Base-by-base conservation (phyloP, 1,139 yeast genomes). In the Zhuliangozyma parablackwelliae region DNA sequence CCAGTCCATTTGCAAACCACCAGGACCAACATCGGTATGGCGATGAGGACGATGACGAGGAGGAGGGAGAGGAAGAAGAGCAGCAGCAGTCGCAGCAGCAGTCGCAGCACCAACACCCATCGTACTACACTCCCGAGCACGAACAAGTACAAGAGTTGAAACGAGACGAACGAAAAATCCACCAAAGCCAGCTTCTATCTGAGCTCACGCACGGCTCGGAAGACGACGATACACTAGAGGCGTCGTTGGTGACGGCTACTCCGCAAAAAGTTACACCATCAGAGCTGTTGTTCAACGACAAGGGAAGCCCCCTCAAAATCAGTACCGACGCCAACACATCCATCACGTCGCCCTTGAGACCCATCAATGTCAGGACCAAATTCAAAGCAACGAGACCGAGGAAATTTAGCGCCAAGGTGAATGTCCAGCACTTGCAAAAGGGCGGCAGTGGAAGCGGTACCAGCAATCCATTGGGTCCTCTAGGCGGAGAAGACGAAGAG, bases 381-480 rank as follows among this genome's bases (percentile, higher is more conserved):
- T 69, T 70, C 47, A 69, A 68, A 42, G 72, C 73, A 4, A 65
- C 78, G 23, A 61, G 84, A 42, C 65, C 67, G 2, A 55, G 75
- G 33, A 69, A 63, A 44, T 63, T 51, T 37, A 47, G 56, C 25
- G 49, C 69, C 13, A 59, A 57, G 34, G 51, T 59, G 6, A 54
- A 62, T n/a, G 56, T 59, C 8, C 48, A 61, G 37, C 67, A 68
- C 39, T 54, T 69, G 43, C 49, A 48, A 27, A 38, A 42, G 9
- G 35, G 33, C 7, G 44, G 39, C 33, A n/a, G n/a, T n/a, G n/a
- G n/a, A n/a, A 38, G 35, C 23, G 31, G 7, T 21, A n/a, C 10
- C 11, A n/a, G 37, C 11, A 50, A 51, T 20, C 61, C 70, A 2
- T 51, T 69, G 40, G 81, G 78, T 1, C 78, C 78, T 3, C 54